A percentile compares a stretch with the other conserved stretches of the same genome.
Conservation (phyloP, 345 rosid species). For the Draba incana region DNA sequence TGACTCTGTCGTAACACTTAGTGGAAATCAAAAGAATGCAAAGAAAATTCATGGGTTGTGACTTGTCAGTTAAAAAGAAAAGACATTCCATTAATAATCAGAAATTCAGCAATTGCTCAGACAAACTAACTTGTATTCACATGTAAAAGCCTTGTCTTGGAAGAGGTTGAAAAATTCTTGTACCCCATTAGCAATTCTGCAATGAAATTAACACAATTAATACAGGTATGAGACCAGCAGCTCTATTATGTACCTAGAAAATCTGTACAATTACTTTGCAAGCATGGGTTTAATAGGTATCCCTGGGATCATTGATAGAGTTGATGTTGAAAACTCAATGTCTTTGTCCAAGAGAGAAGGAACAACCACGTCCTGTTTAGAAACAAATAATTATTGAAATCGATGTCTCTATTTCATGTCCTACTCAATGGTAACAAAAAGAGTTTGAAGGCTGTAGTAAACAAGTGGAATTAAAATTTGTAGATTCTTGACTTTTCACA, state of each 20-base stretch:
- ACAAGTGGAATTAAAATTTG: not conserved
- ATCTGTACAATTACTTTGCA: slow-evolving; percentile 61
- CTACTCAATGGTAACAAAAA: not conserved
- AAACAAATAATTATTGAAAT: slow-evolving; percentile 15
- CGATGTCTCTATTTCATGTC: not conserved
- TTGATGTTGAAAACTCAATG: slow-evolving; percentile 68
- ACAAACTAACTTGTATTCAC: slow-evolving; percentile 80
- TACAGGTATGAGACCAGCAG: slow-evolving; percentile 29
- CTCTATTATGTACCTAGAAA: not conserved
- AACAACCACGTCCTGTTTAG: slow-evolving; percentile 69
- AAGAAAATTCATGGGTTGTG: slow-evolving; percentile 12
- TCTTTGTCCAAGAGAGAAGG: slow-evolving; percentile 70
- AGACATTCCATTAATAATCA: slow-evolving; percentile 1
- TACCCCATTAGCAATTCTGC: slow-evolving; percentile 78
- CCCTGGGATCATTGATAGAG: slow-evolving; percentile 80
- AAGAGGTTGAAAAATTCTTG: slow-evolving; percentile 60
- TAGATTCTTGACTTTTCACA: not conserved
- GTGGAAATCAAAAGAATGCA: not conserved
- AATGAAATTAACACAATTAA: slow-evolving; percentile 18
- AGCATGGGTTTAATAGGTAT: slow-evolving; percentile 94
- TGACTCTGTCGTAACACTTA: not conserved
- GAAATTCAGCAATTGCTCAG: not conserved
- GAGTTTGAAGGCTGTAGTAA: not conserved
- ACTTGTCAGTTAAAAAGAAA: not conserved
- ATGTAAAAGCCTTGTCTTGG: slow-evolving; percentile 72